Base-by-base conservation (phyloP, 768 basidiomycete genomes). In the Dictyophora rubrovolvata region DNA sequence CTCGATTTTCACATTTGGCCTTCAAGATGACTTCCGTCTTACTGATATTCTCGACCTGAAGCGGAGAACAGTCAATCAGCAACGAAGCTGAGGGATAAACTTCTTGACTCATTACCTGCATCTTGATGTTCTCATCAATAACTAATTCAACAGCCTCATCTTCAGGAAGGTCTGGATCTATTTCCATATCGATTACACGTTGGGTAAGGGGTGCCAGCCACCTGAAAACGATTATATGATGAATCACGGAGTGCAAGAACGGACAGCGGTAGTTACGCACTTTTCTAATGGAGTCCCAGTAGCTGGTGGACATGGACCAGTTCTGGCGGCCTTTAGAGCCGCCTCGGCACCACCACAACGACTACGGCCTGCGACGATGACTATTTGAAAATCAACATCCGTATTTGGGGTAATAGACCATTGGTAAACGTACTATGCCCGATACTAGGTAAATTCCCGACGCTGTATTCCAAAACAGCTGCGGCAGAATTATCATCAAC, bases 281-380 rank as follows among this genome's bases (percentile, higher is more conserved):
- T 7, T 28, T 28, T 28, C 4, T 14, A 54, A 54, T 12, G 7
- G 18, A 47, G 55, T 20, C 10, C 37, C 55, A n/a, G n/a, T 33
- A 47, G 55, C 33, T 5, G 48, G n/a, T 28, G 28, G 28, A n/a
- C n/a, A n/a, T 28, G 2, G 2, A 16, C 55, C 55, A 7, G 9
- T 23, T 28, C 35, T 21, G 37, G 48, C 33, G 42, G 37, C 37
- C 28, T 9, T 5, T 5, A 56, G 36, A 28, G 55, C 55, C n/a
- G 37, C 55, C 21, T 56, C 16, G 20, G 33, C 33, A 7, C 55
- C 55, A 11, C 55, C 55, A 47, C 55, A 56, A 3, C 20, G 37
- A 47, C 10, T 56, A 28, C 37, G 55, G 20, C 55, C 55, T 35
- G 48, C 55, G 17, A 56, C 55, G 21, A 56, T 47, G 28, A 56